Percentiles rank a stretch among this genome's conserved stretches.
Evolutionary conservation across 2,329 filamentous ascomycete genomes (phyloP).

Genomic region (Zasmidium citrigriseum): DNA sequence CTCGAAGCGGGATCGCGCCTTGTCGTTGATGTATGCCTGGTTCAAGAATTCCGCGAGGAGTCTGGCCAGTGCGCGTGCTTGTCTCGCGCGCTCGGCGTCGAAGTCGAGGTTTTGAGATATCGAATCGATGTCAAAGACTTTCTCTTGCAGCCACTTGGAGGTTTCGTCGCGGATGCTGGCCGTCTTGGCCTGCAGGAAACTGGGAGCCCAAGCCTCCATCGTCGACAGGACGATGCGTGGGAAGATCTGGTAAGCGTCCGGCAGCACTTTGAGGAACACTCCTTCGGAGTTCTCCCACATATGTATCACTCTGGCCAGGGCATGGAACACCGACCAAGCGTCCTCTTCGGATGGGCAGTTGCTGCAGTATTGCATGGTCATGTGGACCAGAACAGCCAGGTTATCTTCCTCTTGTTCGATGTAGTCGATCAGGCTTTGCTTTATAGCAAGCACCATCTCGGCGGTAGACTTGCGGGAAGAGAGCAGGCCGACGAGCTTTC

Average conservation of each 20-base stretch:
- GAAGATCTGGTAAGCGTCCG: conserved; percentile 11
- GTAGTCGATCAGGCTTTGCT: conserved; percentile 10
- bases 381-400: conserved; percentile 18
- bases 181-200: conserved; percentile 5
- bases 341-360: conserved; percentile 1
- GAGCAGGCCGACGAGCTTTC: conserved; percentile 20
- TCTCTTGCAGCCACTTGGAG: not conserved
- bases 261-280: conserved; percentile 16
- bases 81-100: not conserved
- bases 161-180: not conserved
- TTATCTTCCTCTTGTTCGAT: conserved; percentile 24
- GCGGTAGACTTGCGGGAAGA: conserved; percentile 4
- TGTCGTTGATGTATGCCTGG: not conserved
- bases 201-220: conserved; percentile 12
- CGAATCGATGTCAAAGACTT: not conserved
- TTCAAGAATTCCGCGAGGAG: not conserved
- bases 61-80: not conserved
- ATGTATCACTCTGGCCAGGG: conserved; percentile 11
- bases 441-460: conserved; percentile 1
- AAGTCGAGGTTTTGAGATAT: not conserved
- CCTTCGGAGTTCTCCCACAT: conserved; percentile 20
- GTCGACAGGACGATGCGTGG: conserved; percentile 12
- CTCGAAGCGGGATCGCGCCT: not conserved
- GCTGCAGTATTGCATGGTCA: conserved; percentile 22
- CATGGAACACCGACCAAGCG: conserved; percentile 2